These are phyloP conservation scores for Aspergillus phoenicis DNA, from an alignment of 2,329 filamentous ascomycete species.

Conservation along the genomic window DNA sequence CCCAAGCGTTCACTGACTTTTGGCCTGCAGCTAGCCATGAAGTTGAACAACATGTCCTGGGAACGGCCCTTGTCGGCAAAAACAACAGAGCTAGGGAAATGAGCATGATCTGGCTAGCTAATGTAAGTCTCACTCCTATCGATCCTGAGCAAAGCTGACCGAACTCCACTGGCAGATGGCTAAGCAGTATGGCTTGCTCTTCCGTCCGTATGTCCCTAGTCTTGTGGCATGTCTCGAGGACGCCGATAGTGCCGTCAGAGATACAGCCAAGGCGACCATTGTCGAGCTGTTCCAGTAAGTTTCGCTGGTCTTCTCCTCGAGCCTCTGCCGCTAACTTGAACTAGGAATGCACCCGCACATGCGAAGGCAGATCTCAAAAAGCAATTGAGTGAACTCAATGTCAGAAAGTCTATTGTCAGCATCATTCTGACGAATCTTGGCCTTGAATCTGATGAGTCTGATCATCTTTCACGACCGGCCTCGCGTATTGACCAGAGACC, in stretches of 20 bases:
- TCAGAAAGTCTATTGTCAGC: slow-evolving; percentile 81
- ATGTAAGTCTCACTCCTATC: slow-evolving; percentile 53
- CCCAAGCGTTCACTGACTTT: slow-evolving; percentile 75
- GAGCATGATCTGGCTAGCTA: slow-evolving; percentile 80
- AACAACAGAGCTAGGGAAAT: slow-evolving; percentile 83
- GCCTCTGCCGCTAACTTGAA: slow-evolving; percentile 12
- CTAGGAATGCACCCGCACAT: slow-evolving; percentile 72
- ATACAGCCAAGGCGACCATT: slow-evolving; percentile 78
- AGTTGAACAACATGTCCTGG: slow-evolving; percentile 78
- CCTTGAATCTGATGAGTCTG: slow-evolving; percentile 41
- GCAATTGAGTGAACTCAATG: slow-evolving; percentile 80
- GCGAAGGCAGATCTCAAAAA: slow-evolving; percentile 88
- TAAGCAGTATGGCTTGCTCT: slow-evolving; percentile 74
- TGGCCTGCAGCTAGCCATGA: slow-evolving; percentile 70
- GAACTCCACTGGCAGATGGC: slow-evolving; percentile 64
- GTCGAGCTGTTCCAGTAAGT: slow-evolving; percentile 81
- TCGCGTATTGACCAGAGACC: slow-evolving; percentile 2
- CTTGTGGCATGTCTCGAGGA: slow-evolving; percentile 89
- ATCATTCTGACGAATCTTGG: slow-evolving; percentile 76
- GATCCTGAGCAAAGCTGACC: slow-evolving; percentile 14
- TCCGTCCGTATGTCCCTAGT: slow-evolving; percentile 77
- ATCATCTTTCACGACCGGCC: slow-evolving; percentile 23
- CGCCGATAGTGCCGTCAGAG: slow-evolving; percentile 82
- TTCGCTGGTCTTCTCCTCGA: not conserved
- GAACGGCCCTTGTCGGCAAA: slow-evolving; percentile 75